Percentiles rank a stretch among this genome's conserved stretches.
Conservation (phyloP, 768 basidiomycete genomes). For the Neoboletus brunneissimus region DNA sequence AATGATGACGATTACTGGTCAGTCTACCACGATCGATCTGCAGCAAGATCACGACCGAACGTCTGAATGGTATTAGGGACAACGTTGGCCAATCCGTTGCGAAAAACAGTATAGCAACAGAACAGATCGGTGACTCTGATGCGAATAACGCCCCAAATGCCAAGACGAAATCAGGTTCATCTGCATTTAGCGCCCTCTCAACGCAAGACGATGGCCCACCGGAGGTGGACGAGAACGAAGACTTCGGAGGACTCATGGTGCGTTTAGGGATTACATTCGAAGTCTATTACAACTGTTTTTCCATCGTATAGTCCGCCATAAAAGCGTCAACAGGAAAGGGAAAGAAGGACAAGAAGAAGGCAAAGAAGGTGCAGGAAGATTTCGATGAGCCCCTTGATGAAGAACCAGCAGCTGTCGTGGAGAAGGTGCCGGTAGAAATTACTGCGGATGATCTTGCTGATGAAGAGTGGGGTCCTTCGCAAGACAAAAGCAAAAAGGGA, state of each 20-base stretch:
- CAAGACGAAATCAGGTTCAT: constrained; percentile 40
- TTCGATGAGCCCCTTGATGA: constrained; percentile 30
- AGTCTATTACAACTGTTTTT: not conserved
- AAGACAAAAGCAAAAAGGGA: constrained; percentile 22
- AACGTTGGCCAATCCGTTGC: constrained; percentile 57
- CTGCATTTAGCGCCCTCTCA: constrained; percentile 48
- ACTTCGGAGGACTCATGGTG: constrained; percentile 78
- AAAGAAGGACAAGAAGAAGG: constrained; percentile 57
- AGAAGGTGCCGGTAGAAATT: constrained; percentile 46
- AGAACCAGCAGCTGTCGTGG: constrained; percentile 23
- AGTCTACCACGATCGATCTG: constrained; percentile 19
- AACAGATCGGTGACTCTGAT: constrained; percentile 38
- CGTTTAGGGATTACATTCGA: constrained; percentile 18
- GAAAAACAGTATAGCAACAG: constrained; percentile 36
- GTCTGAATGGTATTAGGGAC: constrained; percentile 45
- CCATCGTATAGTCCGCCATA: constrained; percentile 51
- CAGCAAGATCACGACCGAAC: constrained; percentile 17
- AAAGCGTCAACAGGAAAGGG: constrained; percentile 51
- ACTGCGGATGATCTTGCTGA: constrained; percentile 74
- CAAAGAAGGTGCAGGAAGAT: constrained; percentile 37
- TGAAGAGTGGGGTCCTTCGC: constrained; percentile 62
- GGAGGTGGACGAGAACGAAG: constrained; percentile 56
- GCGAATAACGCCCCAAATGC: constrained; percentile 37
- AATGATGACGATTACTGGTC: constrained; percentile 79
- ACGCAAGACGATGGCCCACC: constrained; percentile 42